Conservation (phyloP, 2,329 filamentous ascomycete genomes). For the Epichloe typhina region DNA sequence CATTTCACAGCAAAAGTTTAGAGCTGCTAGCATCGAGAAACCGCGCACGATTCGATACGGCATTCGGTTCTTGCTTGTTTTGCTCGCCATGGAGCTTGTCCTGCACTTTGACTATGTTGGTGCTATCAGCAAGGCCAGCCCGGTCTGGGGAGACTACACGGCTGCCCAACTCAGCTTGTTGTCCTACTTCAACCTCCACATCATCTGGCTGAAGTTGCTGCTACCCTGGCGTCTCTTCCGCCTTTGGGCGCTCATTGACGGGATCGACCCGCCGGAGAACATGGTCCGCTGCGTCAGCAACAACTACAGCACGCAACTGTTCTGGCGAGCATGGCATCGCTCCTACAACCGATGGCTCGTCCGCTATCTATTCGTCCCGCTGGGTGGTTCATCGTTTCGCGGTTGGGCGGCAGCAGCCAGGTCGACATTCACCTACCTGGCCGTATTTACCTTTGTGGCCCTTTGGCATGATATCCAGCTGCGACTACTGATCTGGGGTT, state of each 20-base stretch:
- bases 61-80: slow-evolving; percentile 63
- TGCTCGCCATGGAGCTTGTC: slow-evolving; percentile 82
- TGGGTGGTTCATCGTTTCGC: slow-evolving; percentile 56
- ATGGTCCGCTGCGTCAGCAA: slow-evolving; percentile 95
- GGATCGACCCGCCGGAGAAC: slow-evolving; percentile 91
- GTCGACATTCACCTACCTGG: slow-evolving; percentile 61
- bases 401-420: slow-evolving; percentile 34
- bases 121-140: slow-evolving; percentile 72
- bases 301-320: slow-evolving; percentile 81
- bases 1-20: slow-evolving; percentile 71
- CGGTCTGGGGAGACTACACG: slow-evolving; percentile 72
- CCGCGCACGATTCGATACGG: slow-evolving; percentile 68
- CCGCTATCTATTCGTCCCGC: slow-evolving; percentile 83
- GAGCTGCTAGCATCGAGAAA: slow-evolving; percentile 54
- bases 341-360: slow-evolving; percentile 91
- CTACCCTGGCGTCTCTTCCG: slow-evolving; percentile 98
- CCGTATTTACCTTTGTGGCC: slow-evolving; percentile 92
- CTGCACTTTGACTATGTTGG: slow-evolving; percentile 89
- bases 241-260: slow-evolving; percentile 84
- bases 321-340: slow-evolving; percentile 95
- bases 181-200: slow-evolving; percentile 89
- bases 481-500: slow-evolving; percentile 85
- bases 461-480: slow-evolving; percentile 97
- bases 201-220: slow-evolving; percentile 95
- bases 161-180: slow-evolving; percentile 80